Evolutionary conservation across 1,284 basidiomycete genomes (phyloP), one percentile per base, ranked within the genome.

Genomic region (Xerocomus cyaneibrunnescens): DNA sequence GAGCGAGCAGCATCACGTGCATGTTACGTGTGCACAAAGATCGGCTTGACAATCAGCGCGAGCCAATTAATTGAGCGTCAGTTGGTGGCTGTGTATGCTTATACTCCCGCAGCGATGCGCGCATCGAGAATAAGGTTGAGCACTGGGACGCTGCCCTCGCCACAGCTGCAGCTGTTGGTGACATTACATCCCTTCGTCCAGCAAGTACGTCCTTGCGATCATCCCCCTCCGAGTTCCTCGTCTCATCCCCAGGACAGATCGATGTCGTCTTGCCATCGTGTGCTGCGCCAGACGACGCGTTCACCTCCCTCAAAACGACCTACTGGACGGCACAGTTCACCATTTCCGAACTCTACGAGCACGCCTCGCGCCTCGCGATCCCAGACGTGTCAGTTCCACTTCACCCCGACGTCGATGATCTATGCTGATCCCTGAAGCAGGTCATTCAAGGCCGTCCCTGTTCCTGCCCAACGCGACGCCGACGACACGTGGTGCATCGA

Each of bases 401-500:
- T 34, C 32, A 12, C 9, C 17, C 22, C 3, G 19, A 5, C 23
- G 6, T 12, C 32, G 41, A 43, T 21, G 25, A 17, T 19, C 17
- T 14, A 31, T 32, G 27, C 19, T 40, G 45, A 42, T 50, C n/a
- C n/a, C n/a, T n/a, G n/a, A n/a, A n/a, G n/a, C 40, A 76, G 74
- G 41, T 58, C 59, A n/a, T 60, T 78, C 48, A 68, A 62, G 34
- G 68, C 69, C 38, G 40, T 75, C 14, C 72, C 76, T 28, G 60
- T 73, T 14, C 21, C 40, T 21, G 35, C 13, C 3, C 64, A 69
- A 4, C 31, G 61, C 5, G 60, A 71, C 23, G 60, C 64, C 22
- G 77, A 80, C 35, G 83, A 85, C 52, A 74, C 72, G 2, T 88
- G 86, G 86, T 83, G 81, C 59, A 71, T 87, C 40, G 85, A 87